A percentile compares a stretch with the other conserved stretches of the same genome.
Conservation (phyloP, 768 basidiomycete species). For the Phaeotremella fagi region DNA sequence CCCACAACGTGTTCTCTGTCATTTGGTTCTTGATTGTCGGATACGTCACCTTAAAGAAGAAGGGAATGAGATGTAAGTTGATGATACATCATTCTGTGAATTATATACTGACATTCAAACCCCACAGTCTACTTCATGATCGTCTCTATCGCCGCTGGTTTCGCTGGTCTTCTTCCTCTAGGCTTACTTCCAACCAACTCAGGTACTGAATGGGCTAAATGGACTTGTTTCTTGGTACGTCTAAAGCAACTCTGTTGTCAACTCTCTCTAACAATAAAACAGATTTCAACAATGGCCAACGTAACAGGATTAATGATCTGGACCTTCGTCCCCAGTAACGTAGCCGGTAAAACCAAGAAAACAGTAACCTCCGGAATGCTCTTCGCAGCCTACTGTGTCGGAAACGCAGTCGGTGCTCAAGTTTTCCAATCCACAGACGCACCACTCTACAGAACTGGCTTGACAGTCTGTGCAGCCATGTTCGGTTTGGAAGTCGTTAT, state of each 20-base stretch:
- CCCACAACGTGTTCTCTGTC: not conserved
- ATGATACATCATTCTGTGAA: not conserved
- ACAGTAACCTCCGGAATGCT: not conserved
- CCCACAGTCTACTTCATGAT: conserved; percentile 9
- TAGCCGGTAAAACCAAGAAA: conserved; percentile 19
- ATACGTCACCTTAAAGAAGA: not conserved
- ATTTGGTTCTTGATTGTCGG: conserved; percentile 3
- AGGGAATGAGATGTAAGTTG: conserved; percentile 1
- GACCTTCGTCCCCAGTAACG: conserved; percentile 10
- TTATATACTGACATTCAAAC: not conserved
- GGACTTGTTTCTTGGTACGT: conserved; percentile 2
- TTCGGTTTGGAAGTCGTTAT: conserved; percentile 5
- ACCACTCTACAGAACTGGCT: conserved; percentile 1
- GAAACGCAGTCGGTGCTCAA: conserved; percentile 11
- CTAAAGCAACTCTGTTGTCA: too few relatives aligned
- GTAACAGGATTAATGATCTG: conserved; percentile 5
- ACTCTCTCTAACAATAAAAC: too few relatives aligned
- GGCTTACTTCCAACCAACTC: not conserved
- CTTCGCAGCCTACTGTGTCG: conserved; percentile 17
- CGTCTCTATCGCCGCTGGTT: conserved; percentile 13
- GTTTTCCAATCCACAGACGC: conserved; percentile 7
- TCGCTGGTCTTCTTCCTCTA: not conserved
- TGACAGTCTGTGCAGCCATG: conserved; percentile 1
- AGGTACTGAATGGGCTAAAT: not conserved
- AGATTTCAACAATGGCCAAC: conserved; percentile 3